phyloP scores from a whole-genome alignment of 768 basidiomycete species.

The Pulveroboletus sp. region DNA sequence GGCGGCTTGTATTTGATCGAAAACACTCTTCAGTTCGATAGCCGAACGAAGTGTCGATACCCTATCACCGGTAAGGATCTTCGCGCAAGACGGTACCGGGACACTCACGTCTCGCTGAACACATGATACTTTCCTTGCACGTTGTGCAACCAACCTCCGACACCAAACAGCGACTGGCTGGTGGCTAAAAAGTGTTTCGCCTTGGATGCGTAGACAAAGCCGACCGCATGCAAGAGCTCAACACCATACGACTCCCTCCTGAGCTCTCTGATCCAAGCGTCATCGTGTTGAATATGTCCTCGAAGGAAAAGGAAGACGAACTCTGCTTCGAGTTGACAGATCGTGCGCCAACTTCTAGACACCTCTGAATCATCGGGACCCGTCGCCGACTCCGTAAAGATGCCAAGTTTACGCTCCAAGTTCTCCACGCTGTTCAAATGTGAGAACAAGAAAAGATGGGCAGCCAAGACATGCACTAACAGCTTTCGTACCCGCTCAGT shows the following conservation, averaged over 20 bases:
- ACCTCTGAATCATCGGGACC: constrained; percentile 68
- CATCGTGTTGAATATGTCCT: neutral
- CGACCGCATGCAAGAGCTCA: constrained; percentile 80
- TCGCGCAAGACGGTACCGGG: neutral
- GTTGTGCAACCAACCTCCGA: constrained; percentile 91
- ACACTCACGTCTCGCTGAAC: constrained; percentile 82
- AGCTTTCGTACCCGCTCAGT: constrained; percentile 72
- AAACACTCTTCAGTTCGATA: constrained; percentile 83
- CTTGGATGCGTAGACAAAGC: constrained; percentile 80
- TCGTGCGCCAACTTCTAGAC: constrained; percentile 65
- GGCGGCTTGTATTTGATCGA: constrained; percentile 88
- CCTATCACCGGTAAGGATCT: constrained; percentile 33
- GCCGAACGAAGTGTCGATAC: constrained; percentile 84
- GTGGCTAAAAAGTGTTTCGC: constrained; percentile 81
- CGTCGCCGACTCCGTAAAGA: constrained; percentile 81
- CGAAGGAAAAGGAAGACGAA: constrained; percentile 35
- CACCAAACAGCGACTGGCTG: constrained; percentile 62
- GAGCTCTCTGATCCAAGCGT: constrained; percentile 52
- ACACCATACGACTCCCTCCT: constrained; percentile 84
- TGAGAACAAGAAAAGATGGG: constrained; percentile 1
- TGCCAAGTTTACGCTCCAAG: constrained; percentile 75
- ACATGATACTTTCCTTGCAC: constrained; percentile 91
- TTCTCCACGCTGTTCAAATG: constrained; percentile 48
- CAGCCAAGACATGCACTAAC: constrained; percentile 10
- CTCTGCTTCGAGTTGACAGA: constrained; percentile 80